phyloP scores from a whole-genome alignment of 306 rosid species.

The Acacia melanoxylon region DNA sequence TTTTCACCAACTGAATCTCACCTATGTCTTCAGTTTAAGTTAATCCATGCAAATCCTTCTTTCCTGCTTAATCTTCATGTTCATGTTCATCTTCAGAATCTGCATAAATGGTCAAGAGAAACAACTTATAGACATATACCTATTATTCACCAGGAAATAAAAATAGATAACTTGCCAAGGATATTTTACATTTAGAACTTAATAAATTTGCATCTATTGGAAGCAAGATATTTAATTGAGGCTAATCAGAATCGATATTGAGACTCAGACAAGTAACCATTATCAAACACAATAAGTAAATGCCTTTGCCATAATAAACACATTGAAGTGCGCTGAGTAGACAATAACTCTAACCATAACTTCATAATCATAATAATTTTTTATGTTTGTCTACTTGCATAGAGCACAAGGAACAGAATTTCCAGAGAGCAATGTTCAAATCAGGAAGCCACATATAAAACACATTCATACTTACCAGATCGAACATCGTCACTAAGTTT shows the following conservation, averaged over 20 bases:
- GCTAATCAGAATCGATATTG: neutral
- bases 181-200: constrained; percentile 11
- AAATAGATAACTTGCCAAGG: constrained; percentile 9
- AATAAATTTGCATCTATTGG: constrained; percentile 7
- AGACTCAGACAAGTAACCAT: constrained; percentile 5
- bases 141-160: neutral
- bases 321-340: constrained; percentile 12
- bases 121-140: constrained; percentile 17
- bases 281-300: neutral
- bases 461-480: constrained; percentile 67
- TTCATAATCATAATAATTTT: neutral
- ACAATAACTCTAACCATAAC: constrained; percentile 15
- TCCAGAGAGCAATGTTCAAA: constrained; percentile 7
- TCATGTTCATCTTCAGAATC: constrained; percentile 91
- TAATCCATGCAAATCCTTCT: constrained; percentile 21
- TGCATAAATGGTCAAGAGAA: constrained; percentile 34
- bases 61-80: constrained; percentile 79
- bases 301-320: neutral
- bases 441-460: constrained; percentile 22
- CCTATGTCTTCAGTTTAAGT: constrained; percentile 44
- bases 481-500: constrained; percentile 93
- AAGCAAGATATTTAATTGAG: neutral
- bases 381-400: neutral
- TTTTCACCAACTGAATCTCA: constrained; percentile 33
- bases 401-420: constrained; percentile 6